A percentile compares a stretch with the other conserved stretches of the same genome.
Evolutionary conservation across 345 rosid genomes (phyloP).

Genomic region (Aquilaria sinensis): DNA sequence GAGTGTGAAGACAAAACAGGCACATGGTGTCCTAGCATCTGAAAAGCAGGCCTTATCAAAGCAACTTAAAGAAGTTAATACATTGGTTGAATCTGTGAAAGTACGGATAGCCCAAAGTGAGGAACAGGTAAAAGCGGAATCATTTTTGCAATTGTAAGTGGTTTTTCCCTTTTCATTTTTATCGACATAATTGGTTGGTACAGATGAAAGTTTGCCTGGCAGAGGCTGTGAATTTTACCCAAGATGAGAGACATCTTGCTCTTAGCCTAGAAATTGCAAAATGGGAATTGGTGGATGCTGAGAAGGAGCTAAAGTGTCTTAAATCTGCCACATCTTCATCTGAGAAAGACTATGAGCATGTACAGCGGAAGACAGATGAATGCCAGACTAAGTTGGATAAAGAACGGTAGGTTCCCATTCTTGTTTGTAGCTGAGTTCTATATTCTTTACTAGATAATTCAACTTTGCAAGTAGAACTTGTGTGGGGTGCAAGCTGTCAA

Average conservation of each 20-base stretch:
- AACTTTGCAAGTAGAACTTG: not conserved
- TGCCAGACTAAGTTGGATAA: conserved; percentile 42
- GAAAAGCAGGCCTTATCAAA: conserved; percentile 70
- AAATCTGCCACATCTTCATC: conserved; percentile 62
- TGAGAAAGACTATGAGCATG: conserved; percentile 79
- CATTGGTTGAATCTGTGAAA: conserved; percentile 54
- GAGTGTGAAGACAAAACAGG: conserved; percentile 88
- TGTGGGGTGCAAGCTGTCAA: not conserved
- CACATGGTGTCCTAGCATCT: conserved; percentile 52
- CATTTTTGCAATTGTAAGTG: not conserved
- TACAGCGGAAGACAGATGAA: conserved; percentile 52
- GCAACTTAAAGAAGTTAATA: conserved; percentile 68
- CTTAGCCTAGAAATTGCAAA: conserved; percentile 57
- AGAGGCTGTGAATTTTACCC: conserved; percentile 54
- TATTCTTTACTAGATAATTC: not conserved
- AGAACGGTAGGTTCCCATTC: conserved; percentile 48
- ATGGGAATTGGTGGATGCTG: conserved; percentile 79
- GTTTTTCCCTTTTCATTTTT: not conserved
- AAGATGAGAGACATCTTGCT: conserved; percentile 69
- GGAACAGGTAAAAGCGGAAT: conserved; percentile 50
- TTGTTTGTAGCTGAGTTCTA: not conserved
- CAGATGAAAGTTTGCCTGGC: conserved; percentile 72
- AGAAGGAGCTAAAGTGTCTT: conserved; percentile 83
- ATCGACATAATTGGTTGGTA: conserved; percentile 8
- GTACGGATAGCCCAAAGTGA: conserved; percentile 56